Conservation (phyloP, 2,329 filamentous ascomycete genomes). For the Ascochyta lentis region DNA sequence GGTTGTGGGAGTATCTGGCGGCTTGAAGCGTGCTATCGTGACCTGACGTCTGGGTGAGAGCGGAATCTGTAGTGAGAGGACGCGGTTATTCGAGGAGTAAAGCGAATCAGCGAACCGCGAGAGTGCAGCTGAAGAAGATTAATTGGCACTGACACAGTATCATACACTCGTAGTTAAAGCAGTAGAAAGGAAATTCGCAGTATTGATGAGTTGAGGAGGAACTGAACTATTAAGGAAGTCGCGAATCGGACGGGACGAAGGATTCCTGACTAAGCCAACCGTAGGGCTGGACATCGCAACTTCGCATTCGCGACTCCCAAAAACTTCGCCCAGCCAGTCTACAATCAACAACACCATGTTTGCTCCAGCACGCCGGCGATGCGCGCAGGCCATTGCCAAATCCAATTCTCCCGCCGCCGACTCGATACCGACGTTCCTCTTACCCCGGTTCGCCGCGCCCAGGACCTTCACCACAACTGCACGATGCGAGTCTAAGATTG, state of each 20-base stretch:
- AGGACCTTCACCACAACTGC: slow-evolving; percentile 76
- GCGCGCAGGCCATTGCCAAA: slow-evolving; percentile 59
- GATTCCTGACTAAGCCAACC: background rate
- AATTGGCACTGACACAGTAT: background rate
- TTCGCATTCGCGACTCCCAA: slow-evolving; percentile 26
- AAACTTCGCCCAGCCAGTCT: slow-evolving; percentile 28
- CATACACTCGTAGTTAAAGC: background rate
- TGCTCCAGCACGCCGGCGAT: slow-evolving; percentile 65
- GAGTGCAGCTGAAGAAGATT: background rate
- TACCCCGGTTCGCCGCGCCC: slow-evolving; percentile 62
- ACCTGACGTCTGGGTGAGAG: slow-evolving; percentile 23
- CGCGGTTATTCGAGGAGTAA: slow-evolving; percentile 19
- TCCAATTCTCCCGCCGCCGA: slow-evolving; percentile 52
- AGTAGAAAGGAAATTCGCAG: background rate
- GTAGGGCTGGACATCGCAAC: slow-evolving; percentile 14
- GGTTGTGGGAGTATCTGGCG: background rate
- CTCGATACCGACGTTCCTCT: slow-evolving; percentile 73
- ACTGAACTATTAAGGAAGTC: slow-evolving; percentile 7
- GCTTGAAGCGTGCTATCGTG: slow-evolving; percentile 7
- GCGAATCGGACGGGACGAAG: slow-evolving; percentile 8
- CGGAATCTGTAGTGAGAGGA: slow-evolving; percentile 16
- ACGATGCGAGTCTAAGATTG: slow-evolving; percentile 78
- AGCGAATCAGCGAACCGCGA: background rate
- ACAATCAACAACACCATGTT: slow-evolving; percentile 62
- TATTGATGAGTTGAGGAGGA: background rate